Evolutionary conservation across 2,329 filamentous ascomycete genomes (phyloP).

Genomic region (Fusarium sp.): DNA sequence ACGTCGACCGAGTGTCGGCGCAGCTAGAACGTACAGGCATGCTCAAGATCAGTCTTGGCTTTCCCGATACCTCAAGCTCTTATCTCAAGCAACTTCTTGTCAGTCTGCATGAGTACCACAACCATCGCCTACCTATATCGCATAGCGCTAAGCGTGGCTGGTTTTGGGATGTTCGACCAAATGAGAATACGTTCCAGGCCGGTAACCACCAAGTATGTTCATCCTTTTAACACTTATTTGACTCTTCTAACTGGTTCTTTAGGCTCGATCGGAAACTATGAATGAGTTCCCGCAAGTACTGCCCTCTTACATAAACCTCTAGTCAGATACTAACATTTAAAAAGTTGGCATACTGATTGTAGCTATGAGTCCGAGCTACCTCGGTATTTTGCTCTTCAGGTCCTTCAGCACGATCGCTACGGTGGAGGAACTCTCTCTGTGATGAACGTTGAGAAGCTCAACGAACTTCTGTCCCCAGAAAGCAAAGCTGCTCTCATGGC

Average conservation of each 20-base stretch:
- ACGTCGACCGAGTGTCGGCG: constrained; percentile 32
- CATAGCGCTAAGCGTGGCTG: constrained; percentile 57
- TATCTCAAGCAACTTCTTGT: constrained; percentile 52
- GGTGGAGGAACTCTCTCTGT: constrained; percentile 57
- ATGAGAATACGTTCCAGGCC: constrained; percentile 45
- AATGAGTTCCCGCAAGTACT: constrained; percentile 49
- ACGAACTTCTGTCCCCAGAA: constrained; percentile 41
- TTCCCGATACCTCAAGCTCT: constrained; percentile 49
- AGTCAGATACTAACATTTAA: too few relatives aligned
- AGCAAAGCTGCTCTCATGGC: constrained; percentile 41
- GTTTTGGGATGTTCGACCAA: constrained; percentile 59
- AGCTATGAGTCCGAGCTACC: constrained; percentile 55
- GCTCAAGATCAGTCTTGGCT: constrained; percentile 52
- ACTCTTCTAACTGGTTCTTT: background rate
- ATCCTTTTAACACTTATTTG: too few relatives aligned
- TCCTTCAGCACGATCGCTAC: constrained; percentile 55
- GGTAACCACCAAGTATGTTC: constrained; percentile 52
- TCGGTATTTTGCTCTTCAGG: constrained; percentile 56
- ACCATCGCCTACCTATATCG: constrained; percentile 54
- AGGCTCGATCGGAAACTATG: constrained; percentile 52
- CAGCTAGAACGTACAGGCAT: constrained; percentile 46
- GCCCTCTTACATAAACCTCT: too few relatives aligned
- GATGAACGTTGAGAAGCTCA: constrained; percentile 50
- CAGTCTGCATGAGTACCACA: constrained; percentile 50
- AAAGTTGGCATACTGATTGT: constrained; percentile 57